Conservation (phyloP, 306 rosid genomes). For the Carpinus viminea region DNA sequence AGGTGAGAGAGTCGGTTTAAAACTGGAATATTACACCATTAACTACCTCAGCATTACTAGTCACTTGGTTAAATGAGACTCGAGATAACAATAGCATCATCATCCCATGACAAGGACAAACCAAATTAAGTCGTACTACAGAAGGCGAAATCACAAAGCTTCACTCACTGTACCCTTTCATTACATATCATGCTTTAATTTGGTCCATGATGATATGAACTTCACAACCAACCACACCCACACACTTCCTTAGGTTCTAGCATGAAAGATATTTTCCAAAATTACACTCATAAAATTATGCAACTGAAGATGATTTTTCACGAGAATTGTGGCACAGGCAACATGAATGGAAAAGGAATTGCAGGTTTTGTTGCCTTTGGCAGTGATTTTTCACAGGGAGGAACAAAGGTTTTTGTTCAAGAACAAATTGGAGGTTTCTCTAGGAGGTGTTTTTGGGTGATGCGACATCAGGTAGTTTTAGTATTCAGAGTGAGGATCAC, state of each 20-base stretch:
- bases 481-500: too few relatives aligned
- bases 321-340: too few relatives aligned
- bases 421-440: too few relatives aligned
- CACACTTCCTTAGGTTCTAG: neutral
- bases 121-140: neutral
- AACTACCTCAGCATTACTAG: neutral
- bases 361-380: too few relatives aligned
- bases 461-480: too few relatives aligned
- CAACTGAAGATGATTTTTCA: too few relatives aligned
- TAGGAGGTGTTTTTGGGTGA: too few relatives aligned
- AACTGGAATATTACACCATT: neutral
- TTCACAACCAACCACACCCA: neutral
- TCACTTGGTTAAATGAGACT: neutral
- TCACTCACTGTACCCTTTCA: neutral
- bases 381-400: too few relatives aligned
- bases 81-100: neutral
- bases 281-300: too few relatives aligned
- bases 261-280: neutral
- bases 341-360: too few relatives aligned
- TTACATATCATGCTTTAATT: neutral
- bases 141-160: neutral
- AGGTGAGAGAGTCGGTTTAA: slow-evolving; percentile 10
- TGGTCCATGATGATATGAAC: neutral
- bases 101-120: neutral
- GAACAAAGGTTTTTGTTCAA: too few relatives aligned